Percentiles rank a stretch among this genome's conserved stretches.
phyloP scores from a whole-genome alignment of 164 flowering plant species.

The Stephania japonica region DNA sequence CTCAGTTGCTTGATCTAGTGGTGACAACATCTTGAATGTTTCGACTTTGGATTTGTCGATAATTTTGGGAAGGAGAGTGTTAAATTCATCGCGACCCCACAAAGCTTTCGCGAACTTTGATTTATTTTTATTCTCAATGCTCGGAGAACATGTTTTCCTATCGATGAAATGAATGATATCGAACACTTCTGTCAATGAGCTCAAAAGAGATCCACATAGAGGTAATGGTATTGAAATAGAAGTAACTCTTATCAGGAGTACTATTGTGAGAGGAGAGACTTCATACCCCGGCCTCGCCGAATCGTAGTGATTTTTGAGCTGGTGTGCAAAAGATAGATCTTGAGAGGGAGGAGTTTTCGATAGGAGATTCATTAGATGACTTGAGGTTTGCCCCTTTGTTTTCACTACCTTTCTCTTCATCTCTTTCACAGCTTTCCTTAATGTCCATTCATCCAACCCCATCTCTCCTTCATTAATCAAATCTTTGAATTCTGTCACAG shows the following conservation, averaged over 20 bases:
- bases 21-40: not conserved
- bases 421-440: not conserved
- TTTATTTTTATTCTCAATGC: not conserved
- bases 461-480: not conserved
- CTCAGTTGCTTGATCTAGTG: not conserved
- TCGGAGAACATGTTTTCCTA: not conserved
- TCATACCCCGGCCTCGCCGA: too few species aligned
- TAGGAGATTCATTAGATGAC: not conserved
- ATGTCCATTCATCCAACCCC: not conserved
- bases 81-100: not conserved
- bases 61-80: not conserved
- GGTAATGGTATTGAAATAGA: not conserved
- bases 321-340: not conserved
- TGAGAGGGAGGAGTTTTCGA: not conserved
- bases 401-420: constrained; percentile 2
- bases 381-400: not conserved
- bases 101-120: not conserved
- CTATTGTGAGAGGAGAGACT: constrained; percentile 3
- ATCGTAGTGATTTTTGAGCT: not conserved
- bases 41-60: not conserved
- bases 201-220: not conserved
- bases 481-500: not conserved
- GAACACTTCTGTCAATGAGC: not conserved
- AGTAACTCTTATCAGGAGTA: constrained; percentile 5
- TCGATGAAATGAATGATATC: constrained; percentile 6